phyloP scores from a whole-genome alignment of 2,329 filamentous ascomycete species.

The Escovopsis weberi region DNA sequence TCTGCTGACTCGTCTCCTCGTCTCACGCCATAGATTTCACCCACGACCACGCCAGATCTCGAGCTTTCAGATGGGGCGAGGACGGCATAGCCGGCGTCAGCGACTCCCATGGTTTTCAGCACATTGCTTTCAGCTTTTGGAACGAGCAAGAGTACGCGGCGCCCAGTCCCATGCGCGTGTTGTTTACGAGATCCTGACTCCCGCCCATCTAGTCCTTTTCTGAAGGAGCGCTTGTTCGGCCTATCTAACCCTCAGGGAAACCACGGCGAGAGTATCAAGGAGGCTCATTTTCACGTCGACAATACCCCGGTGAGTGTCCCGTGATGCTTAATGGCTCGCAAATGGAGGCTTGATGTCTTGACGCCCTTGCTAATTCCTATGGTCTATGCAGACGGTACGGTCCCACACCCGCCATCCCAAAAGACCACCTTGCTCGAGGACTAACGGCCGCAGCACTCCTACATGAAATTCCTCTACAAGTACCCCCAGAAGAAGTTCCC shows the following conservation, averaged over 20 bases:
- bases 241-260: conserved; percentile 94
- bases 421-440: conserved; percentile 2
- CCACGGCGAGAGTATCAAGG: conserved; percentile 93
- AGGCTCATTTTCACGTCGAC: conserved; percentile 90
- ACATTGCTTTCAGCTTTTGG: conserved; percentile 94
- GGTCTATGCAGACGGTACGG: conserved; percentile 28
- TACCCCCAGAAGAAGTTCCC: conserved; percentile 87
- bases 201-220: conserved; percentile 49
- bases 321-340: too few relatives aligned
- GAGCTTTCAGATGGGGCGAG: conserved; percentile 89
- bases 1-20: background rate
- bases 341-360: background rate
- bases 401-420: conserved; percentile 2
- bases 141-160: conserved; percentile 73
- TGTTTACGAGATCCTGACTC: conserved; percentile 21
- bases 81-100: conserved; percentile 92
- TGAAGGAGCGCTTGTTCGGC: conserved; percentile 91
- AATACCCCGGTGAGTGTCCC: conserved; percentile 56
- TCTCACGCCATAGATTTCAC: conserved; percentile 55
- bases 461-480: conserved; percentile 99
- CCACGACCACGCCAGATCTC: conserved; percentile 78
- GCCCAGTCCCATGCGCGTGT: background rate
- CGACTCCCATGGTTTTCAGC: conserved; percentile 80
- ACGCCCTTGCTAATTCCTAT: background rate
- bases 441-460: conserved; percentile 56